Base-by-base conservation (phyloP, 345 rosid species). In the Lepidium africanum region DNA sequence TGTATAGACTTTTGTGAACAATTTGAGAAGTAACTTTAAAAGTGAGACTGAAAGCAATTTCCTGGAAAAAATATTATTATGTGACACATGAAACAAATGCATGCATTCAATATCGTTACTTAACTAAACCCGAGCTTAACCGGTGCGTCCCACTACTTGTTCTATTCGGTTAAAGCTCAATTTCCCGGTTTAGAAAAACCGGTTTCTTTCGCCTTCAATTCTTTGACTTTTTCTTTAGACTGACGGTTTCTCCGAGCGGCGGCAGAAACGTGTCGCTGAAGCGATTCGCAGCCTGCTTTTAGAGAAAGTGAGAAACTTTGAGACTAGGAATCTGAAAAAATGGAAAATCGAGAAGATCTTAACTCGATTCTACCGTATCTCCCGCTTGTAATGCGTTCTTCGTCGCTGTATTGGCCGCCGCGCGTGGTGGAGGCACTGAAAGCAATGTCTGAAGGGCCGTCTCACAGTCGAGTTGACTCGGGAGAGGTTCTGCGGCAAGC, bases 351-450 rank as follows among this genome's bases (percentile, higher is more conserved):
- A 10, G 86, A 81, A 59, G 89, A 86, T 52, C 70, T 84, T 56
- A 64, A 71, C 15, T 86, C 94, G 13, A 82, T 93, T 2, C 68
- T 85, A 21, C 78, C 81, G 0, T 85, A 56, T 65, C 77, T 93
- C 42, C 96, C 96, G 0, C 62, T 84, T 57, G 15, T 77, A 10
- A 55, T 76, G 4, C 79, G 87, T 49, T 86, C 89, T 0, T 80
- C 87, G 11, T 61, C 70, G 17, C 78, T 87, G 70, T 83, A 75
- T 33, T 90, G 96, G 98, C 90, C 89, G 3, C 73, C 89, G 12
- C 79, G 76, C 17, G 81, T 80, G 38, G 86, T 81, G 63, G 93
- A 86, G 75, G 78, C 83, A 15, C 81, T 88, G 5, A 79, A 83
- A 63, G 76, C 82, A 19, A 76, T 93, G 73, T 81, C 92, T 7